Conservation (phyloP, 495 filamentous ascomycete species). For the Penicillium paxilli region DNA sequence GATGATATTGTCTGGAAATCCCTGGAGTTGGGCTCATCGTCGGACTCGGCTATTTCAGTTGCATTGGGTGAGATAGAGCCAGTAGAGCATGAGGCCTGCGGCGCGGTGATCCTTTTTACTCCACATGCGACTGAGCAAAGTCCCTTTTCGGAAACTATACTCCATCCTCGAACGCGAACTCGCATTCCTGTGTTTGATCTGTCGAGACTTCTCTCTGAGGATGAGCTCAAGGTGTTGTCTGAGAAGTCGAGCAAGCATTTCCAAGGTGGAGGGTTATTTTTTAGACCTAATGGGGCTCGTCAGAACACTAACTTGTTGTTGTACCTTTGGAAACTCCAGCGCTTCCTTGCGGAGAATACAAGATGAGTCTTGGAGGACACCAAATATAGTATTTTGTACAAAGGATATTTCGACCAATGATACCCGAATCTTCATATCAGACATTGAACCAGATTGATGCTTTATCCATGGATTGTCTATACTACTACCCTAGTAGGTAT, state of each 20-base stretch:
- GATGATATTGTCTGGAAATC: constrained; percentile 34
- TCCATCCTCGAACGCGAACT: constrained; percentile 29
- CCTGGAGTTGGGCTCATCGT: constrained; percentile 23
- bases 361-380: neutral
- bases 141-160: constrained; percentile 23
- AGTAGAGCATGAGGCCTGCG: constrained; percentile 29
- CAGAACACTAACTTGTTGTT: constrained; percentile 52
- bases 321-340: constrained; percentile 68
- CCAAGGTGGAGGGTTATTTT: constrained; percentile 31
- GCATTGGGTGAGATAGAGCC: constrained; percentile 23
- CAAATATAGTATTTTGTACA: neutral
- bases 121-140: neutral
- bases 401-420: neutral
- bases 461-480: no score
- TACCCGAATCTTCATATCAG: no score
- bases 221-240: constrained; percentile 32
- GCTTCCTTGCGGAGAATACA: constrained; percentile 40
- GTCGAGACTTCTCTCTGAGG: constrained; percentile 32
- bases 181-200: constrained; percentile 49
- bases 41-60: constrained; percentile 26
- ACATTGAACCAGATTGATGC: no score
- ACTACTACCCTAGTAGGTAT: no score
- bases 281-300: constrained; percentile 31
- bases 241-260: constrained; percentile 20
- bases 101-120: constrained; percentile 32